Percentiles rank a stretch among this genome's conserved stretches.
Conservation (phyloP, 352 stramenopile genomes). For the Phytopythium kandeliae region DNA sequence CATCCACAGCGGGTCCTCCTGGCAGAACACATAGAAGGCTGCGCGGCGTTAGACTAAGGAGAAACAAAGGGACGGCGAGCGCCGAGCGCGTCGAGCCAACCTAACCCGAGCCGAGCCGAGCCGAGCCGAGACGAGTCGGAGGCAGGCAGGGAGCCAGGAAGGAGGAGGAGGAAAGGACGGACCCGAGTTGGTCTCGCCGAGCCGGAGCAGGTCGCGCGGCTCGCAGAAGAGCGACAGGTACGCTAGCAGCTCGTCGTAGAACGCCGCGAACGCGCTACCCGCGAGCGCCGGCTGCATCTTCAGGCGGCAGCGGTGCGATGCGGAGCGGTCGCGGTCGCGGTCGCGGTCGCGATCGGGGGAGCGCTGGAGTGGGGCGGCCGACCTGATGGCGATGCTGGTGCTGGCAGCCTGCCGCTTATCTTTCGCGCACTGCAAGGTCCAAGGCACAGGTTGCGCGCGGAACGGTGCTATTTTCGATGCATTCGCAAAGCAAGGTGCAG, state of each 20-base stretch:
- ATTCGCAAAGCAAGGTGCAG: too few species aligned
- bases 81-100: background rate
- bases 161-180: background rate
- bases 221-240: constrained; percentile 76
- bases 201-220: constrained; percentile 44
- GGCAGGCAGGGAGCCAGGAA: background rate
- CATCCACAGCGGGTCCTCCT: constrained; percentile 83
- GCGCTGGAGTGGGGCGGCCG: too few species aligned
- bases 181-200: constrained; percentile 74
- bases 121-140: too few species aligned
- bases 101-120: too few species aligned
- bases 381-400: too few species aligned
- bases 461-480: too few species aligned
- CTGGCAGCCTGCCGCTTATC: too few species aligned
- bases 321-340: background rate
- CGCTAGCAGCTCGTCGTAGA: constrained; percentile 75
- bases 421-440: too few species aligned
- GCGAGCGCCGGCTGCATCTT: constrained; percentile 43
- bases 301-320: background rate
- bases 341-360: too few species aligned
- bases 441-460: too few species aligned
- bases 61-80: too few species aligned
- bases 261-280: constrained; percentile 42
- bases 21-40: constrained; percentile 67
- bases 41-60: background rate